Base-by-base conservation (phyloP, 371 early-diverging fungal genomes). In the Mucor piriformis region DNA sequence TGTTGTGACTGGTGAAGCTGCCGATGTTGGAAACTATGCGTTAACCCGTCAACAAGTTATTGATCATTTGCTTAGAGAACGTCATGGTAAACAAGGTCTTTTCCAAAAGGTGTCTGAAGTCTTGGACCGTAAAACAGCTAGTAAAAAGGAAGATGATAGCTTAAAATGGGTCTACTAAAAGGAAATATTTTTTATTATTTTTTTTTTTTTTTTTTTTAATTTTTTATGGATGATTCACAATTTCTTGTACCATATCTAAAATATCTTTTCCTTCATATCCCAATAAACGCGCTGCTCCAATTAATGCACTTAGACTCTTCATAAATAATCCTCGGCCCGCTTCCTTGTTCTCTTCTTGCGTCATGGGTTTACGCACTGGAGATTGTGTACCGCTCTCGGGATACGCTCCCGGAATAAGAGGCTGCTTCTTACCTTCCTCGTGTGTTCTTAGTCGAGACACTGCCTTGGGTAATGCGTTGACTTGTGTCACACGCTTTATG, bases 1-100 rank as follows among this genome's bases (percentile, higher is more conserved):
- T 29, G 72, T 90, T 32, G 84, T 91, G 6, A 74, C 72, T 7
- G 93, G 88, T 51, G 86, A 86, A 72, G 77, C 76, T 44, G 78
- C 79, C 54, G 88, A 85, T 71, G 76, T 83, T 63, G 67, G 86
- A 65, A 59, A 72, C 59, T 64, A 69, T 76, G 73, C 85, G 63
- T 44, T 87, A 68, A 87, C 83, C 40, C 73, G 82, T 13, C 69
- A 80, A 15, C 91, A 93, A 60, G 83, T 94, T 8, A 63, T 92
- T 3, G 82, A 86, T 20, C 89, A 85, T 59, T 86, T 89, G 59
- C 66, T 82, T 16, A 75, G 75, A 59, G 82, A 84, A 74, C 80
- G 76, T 47, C 74, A 72, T 23, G 73, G 80, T 52, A 92, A 92
- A 73, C 82, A 88, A 56, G 92, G 92, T 54, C 83, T 89, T n/a